Base-by-base conservation (phyloP, 495 filamentous ascomycete species). In the Neurospora discreta region DNA sequence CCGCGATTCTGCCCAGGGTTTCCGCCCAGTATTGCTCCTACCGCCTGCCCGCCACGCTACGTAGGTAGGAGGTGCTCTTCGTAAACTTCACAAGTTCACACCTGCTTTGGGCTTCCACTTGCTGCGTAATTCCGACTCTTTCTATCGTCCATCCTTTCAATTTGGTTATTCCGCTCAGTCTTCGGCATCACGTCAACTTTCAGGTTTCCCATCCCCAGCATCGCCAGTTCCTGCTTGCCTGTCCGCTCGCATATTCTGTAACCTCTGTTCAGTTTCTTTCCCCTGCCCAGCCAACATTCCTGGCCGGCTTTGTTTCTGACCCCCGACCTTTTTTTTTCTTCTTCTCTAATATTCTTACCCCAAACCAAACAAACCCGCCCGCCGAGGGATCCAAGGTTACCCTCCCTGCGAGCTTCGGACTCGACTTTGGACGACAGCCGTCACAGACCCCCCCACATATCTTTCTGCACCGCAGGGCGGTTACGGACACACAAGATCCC, bases 391-490 rank as follows among this genome's bases (percentile, higher is more conserved):
- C 33, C 52, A 65, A 65, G 52, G 26, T 65, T 33, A 26, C 52
- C 52, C 52, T 65, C 52, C 52, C 52, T 65, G 52, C 52, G 52
- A 65, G 52, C 52, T 65, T 65, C 52, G 15, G 26, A 13, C 68
- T 41, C 52, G 26, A 33, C 13, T 18, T 65, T 65, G 52, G 52
- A 65, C 52, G 52, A 33, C 72, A 40, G 38, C 52, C 69, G n/a
- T 46, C 43, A 46, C 44, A 52, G 68, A 68, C 44, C 40, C 26
- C 5, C 41, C 33, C 40, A 60, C 38, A 41, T n/a, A n/a, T 75
- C 68, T 72, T 60, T 76, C 70, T 68, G 71, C 75, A 76, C 74
- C 78, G 78, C 78, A 75, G 78, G 77, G 77, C 79, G 78, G 77
- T 78, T 74, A 65, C 73, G 71, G 68, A 69, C 46, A 65, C 70